Base-by-base conservation (phyloP, 1,139 yeast species). In the Sugiyamaella pinicola region DNA sequence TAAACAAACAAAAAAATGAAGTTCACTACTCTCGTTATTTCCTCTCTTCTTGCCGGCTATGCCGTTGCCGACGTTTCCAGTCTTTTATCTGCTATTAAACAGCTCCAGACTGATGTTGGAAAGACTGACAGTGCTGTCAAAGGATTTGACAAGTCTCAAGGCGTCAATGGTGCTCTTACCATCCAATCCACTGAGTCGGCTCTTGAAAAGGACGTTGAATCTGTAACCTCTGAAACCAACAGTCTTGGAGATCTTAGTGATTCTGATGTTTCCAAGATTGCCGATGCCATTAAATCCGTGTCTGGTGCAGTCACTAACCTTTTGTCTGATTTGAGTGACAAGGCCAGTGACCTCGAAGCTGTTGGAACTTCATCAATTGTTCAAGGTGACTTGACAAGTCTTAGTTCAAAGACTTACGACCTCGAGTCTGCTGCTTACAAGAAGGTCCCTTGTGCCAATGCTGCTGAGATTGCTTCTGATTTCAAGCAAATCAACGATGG, bases 291-390 rank as follows among this genome's bases (percentile, higher is more conserved):
- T 24, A 22, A 41, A 22, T 34, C 44, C 17, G 51, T 58, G 15
- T 51, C 49, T 40, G 9, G 51, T 12, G 46, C 53, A 22, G 51
- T 62, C 17, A 31, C 44, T 26, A 26, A 29, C 13, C 59, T 63
- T 13, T 52, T 64, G 22, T 26, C 39, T 35, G 59, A 55, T 43
- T 54, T 64, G 29, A 46, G 53, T 18, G 29, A 15, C 42, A 57
- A 61, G 60, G 61, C 65, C 15, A 38, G 47, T 35, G 63, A 58
- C 49, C 58, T 64, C 52, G 18, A 8, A 28, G 40, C 55, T 19
- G 59, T 54, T 22, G 63, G 60, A 38, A 61, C 59, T 39, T 17
- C 26, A 21, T 9, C 43, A 33, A 62, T 62, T 49, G 67, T 64
- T 28, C 50, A 52, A 35, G 52, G 53, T 28, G 67, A 63, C 35